Evolutionary conservation across 2,329 filamentous ascomycete genomes (phyloP).

Genomic region (Atkinsonella hypoxylon): DNA sequence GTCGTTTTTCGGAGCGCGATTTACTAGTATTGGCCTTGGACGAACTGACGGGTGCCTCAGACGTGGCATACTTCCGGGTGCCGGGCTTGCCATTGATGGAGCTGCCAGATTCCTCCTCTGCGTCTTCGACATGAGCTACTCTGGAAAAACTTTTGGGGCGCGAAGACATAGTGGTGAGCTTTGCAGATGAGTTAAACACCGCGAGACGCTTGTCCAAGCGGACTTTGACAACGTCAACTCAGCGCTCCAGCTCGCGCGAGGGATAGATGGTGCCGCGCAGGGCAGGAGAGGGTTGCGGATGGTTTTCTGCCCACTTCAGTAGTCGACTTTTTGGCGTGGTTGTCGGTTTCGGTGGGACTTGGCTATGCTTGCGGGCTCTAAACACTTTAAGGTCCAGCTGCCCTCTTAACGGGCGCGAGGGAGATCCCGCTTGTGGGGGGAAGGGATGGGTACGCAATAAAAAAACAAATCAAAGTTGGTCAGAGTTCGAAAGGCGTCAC

Average conservation of each 20-base stretch:
- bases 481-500: background rate
- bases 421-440: slow-evolving; percentile 6
- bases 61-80: slow-evolving; percentile 34
- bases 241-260: slow-evolving; percentile 1
- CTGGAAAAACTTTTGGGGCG: slow-evolving; percentile 18
- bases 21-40: slow-evolving; percentile 40
- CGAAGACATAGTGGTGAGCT: slow-evolving; percentile 29
- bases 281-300: slow-evolving; percentile 2
- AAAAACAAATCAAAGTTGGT: background rate
- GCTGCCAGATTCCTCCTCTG: slow-evolving; percentile 35
- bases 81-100: slow-evolving; percentile 26
- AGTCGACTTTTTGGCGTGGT: slow-evolving; percentile 3
- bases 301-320: background rate
- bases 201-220: slow-evolving; percentile 2
- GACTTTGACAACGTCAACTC: slow-evolving; percentile 1
- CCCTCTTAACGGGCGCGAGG: slow-evolving; percentile 5
- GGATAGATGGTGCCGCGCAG: background rate
- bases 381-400: slow-evolving; percentile 1
- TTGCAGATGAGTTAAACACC: slow-evolving; percentile 1
- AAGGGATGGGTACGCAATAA: background rate
- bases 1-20: slow-evolving; percentile 28
- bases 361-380: background rate
- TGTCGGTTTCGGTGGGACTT: slow-evolving; percentile 2
- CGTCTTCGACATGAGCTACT: slow-evolving; percentile 37
- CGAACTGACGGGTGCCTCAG: slow-evolving; percentile 28